Evolutionary conservation across 805 yeast genomes (phyloP), one percentile per base, ranked within the genome.

Genomic region (Candida morakotiae): DNA sequence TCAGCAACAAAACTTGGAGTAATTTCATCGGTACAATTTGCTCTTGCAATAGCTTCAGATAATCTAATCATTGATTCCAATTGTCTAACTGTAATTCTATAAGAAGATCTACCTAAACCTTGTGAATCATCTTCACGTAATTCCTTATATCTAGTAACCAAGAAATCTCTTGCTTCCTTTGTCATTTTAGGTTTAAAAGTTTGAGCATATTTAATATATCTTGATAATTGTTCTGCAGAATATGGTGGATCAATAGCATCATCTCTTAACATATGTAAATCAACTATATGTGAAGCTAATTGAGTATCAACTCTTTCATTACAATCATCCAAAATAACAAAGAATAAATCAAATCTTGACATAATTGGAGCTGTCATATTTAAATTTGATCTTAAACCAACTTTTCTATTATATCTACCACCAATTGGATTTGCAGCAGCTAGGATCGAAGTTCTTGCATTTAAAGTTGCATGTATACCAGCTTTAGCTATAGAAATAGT

Each of bases 401-500:
- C 58, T 55, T 87, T 88, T 39, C 96, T 75, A 61, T 93, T 91
- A 60, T 93, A 93, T 51, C 98, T 71, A 35, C 98, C 98, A n/a
- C 88, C 94, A 40, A 93, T 79, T 16, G 98, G 98, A 59, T 93
- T 93, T 1, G 98, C 98, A n/a, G 98, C 98, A 0, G 98, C 98
- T 34, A 93, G 65, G 50, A 93, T 93, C 0, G 97, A 87, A 0
- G 98, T 87, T 54, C 98, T 76, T 1, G 98, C 98, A 59, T 93
- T 93, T 52, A 93, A 69, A 1, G 98, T 93, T 2, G 98, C 98
- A 55, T 93, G 97, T 46, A 93, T 93, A 55, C 98, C 98, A 1
- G 98, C 98, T 60, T 93, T 93, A 9, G 98, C 97, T 53, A 93
- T 93, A 11, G 97, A 89, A 48, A 93, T 93, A 0, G 98, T 93